A percentile compares a stretch with the other conserved stretches of the same genome.
phyloP scores from a whole-genome alignment of 2,329 filamentous ascomycete species.

The Metarhizium rileyi region DNA sequence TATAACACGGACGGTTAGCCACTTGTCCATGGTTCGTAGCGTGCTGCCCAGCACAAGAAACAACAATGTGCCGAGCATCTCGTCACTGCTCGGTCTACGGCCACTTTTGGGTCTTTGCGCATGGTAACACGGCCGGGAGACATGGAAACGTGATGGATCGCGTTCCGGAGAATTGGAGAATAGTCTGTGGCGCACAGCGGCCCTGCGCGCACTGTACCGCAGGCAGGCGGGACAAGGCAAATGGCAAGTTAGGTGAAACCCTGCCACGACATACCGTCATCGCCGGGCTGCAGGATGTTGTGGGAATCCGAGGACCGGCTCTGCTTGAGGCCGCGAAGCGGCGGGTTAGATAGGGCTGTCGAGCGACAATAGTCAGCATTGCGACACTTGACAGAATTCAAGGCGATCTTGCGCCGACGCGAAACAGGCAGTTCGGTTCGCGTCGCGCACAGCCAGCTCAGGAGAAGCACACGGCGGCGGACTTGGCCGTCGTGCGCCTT shows the following conservation, averaged over 20 bases:
- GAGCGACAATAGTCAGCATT: conserved; percentile 16
- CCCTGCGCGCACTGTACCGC: conserved; percentile 9
- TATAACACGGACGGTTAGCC: not conserved
- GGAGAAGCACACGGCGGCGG: conserved; percentile 6
- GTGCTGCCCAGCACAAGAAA: not conserved
- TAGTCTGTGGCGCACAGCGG: conserved; percentile 7
- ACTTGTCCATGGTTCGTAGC: not conserved
- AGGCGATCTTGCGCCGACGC: not conserved
- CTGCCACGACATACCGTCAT: conserved; percentile 59
- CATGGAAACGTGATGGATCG: not conserved
- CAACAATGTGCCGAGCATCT: not conserved
- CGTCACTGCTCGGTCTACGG: conserved; percentile 1
- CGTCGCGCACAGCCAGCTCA: not conserved
- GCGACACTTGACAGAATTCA: conserved; percentile 1
- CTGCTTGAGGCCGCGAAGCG: conserved; percentile 64
- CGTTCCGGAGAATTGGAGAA: not conserved
- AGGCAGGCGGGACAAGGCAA: conserved; percentile 2
- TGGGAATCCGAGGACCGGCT: conserved; percentile 65
- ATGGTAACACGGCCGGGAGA: conserved; percentile 3
- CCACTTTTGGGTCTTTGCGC: not conserved
- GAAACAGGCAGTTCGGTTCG: not conserved
- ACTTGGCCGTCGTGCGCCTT: not conserved
- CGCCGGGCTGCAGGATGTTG: conserved; percentile 43
- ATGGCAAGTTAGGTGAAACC: conserved; percentile 15
- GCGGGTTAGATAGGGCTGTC: conserved; percentile 41